A percentile compares a stretch with the other conserved stretches of the same genome.
Conservation (phyloP, 257 asterid species). For the Linderniella brevidens region DNA sequence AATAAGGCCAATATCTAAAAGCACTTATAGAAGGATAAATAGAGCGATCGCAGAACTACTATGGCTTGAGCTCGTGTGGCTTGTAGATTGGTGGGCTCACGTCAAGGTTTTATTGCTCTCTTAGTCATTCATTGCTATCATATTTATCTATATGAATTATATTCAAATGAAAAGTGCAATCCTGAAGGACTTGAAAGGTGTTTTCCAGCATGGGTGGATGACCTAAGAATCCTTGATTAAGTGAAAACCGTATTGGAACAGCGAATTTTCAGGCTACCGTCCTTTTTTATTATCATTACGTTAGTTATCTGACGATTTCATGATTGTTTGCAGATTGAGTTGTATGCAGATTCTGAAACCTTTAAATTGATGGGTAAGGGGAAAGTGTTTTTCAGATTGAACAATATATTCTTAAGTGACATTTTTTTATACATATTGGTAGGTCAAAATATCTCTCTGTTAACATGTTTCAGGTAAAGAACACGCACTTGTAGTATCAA, state of each 20-base stretch:
- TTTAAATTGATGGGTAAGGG: constrained; percentile 56
- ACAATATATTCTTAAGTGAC: too few relatives aligned
- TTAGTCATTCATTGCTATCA: too few relatives aligned
- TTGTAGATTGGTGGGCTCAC: constrained; percentile 95
- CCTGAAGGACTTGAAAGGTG: too few relatives aligned
- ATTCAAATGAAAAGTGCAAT: not conserved
- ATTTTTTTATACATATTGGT: not conserved
- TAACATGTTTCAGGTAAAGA: constrained; percentile 82
- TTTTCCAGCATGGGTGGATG: too few relatives aligned
- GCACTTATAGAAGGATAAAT: constrained; percentile 63
- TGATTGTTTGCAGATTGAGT: constrained; percentile 41
- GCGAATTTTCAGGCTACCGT: not conserved
- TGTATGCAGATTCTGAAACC: constrained; percentile 58
- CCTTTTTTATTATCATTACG: not conserved
- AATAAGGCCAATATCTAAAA: constrained; percentile 69
- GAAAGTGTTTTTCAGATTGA: not conserved
- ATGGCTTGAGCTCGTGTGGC: constrained; percentile 97
- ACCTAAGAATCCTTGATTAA: too few relatives aligned
- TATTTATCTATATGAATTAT: too few relatives aligned
- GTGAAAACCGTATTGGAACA: too few relatives aligned
- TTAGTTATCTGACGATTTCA: not conserved
- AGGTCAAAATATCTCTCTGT: too few relatives aligned
- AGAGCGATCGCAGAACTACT: constrained; percentile 54
- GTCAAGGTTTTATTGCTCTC: too few relatives aligned
- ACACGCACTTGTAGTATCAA: constrained; percentile 69